These are phyloP conservation scores for Chaetomium cochliodes DNA, from an alignment of 495 filamentous ascomycete genomes.

Conservation along the genomic window DNA sequence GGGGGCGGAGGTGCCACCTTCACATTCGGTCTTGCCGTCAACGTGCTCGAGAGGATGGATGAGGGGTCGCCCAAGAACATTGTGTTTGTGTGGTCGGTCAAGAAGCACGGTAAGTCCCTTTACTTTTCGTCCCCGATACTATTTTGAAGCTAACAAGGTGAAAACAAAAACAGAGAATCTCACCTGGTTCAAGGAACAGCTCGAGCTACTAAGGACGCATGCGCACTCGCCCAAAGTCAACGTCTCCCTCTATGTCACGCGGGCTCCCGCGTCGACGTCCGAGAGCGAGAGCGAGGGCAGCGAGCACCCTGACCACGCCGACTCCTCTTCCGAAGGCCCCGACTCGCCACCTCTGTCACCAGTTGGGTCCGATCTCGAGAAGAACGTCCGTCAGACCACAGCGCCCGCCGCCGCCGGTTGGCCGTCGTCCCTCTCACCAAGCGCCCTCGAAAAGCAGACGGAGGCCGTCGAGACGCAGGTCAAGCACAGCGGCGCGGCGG, in stretches of 20 bases:
- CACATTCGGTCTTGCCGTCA: conserved; percentile 54
- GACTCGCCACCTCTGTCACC: conserved; percentile 28
- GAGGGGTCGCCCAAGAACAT: conserved; percentile 47
- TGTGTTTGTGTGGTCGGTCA: conserved; percentile 56
- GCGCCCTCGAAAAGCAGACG: conserved; percentile 28
- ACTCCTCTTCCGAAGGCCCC: conserved; percentile 27
- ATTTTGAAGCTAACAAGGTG: background rate
- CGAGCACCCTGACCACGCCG: conserved; percentile 5
- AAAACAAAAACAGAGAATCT: conserved; percentile 32
- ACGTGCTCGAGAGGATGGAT: conserved; percentile 47
- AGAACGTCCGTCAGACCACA: conserved; percentile 20
- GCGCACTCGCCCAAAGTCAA: conserved; percentile 46
- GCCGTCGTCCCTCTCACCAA: conserved; percentile 10
- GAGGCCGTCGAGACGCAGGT: conserved; percentile 27
- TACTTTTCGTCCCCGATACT: background rate
- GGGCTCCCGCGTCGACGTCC: conserved; percentile 22
- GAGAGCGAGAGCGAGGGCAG: background rate
- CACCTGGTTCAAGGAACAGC: conserved; percentile 53
- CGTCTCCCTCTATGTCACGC: conserved; percentile 51
- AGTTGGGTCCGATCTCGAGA: conserved; percentile 24
- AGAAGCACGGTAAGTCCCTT: conserved; percentile 45
- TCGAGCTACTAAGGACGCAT: conserved; percentile 44
- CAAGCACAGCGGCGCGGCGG: conserved; percentile 21
- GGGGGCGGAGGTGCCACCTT: conserved; percentile 61
- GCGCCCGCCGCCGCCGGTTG: conserved; percentile 13